Percentiles rank a stretch among this genome's conserved stretches.
Conservation (phyloP, 1,284 basidiomycete species). For the Vanrija sp. region DNA sequence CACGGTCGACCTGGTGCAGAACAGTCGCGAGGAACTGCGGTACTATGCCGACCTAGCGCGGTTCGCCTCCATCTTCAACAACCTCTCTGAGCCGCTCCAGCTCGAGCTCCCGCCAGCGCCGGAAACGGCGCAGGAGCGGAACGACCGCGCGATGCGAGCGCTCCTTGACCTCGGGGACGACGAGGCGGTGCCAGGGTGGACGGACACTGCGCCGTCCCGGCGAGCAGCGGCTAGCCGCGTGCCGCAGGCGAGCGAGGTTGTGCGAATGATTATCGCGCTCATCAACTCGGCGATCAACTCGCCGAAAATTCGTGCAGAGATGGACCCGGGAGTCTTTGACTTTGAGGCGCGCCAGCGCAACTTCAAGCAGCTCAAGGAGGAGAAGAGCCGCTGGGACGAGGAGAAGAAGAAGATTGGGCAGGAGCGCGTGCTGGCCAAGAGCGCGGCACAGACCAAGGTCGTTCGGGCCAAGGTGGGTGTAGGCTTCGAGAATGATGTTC, state of each 20-base stretch:
- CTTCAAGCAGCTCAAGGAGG: conserved; percentile 13
- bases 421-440: conserved; percentile 22
- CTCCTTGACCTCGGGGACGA: conserved; percentile 29
- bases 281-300: conserved; percentile 24
- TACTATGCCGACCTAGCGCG: conserved; percentile 42
- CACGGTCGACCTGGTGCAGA: not conserved
- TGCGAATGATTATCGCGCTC: conserved; percentile 41
- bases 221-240: conserved; percentile 32
- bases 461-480: conserved; percentile 26
- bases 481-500: not conserved
- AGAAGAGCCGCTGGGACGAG: conserved; percentile 26
- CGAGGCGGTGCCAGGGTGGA: conserved; percentile 27
- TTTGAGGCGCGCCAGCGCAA: not conserved
- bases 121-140: conserved; percentile 11
- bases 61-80: conserved; percentile 30
- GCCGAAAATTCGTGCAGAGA: conserved; percentile 18
- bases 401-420: conserved; percentile 33
- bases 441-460: conserved; percentile 27
- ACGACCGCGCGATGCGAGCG: conserved; percentile 26
- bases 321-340: conserved; percentile 17
- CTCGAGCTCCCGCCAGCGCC: conserved; percentile 20
- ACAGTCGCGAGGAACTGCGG: conserved; percentile 38
- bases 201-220: conserved; percentile 23
- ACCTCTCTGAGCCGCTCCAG: conserved; percentile 17
- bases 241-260: conserved; percentile 32